Base-by-base conservation (phyloP, 2,329 filamentous ascomycete species). In the Trichothecium roseum region DNA sequence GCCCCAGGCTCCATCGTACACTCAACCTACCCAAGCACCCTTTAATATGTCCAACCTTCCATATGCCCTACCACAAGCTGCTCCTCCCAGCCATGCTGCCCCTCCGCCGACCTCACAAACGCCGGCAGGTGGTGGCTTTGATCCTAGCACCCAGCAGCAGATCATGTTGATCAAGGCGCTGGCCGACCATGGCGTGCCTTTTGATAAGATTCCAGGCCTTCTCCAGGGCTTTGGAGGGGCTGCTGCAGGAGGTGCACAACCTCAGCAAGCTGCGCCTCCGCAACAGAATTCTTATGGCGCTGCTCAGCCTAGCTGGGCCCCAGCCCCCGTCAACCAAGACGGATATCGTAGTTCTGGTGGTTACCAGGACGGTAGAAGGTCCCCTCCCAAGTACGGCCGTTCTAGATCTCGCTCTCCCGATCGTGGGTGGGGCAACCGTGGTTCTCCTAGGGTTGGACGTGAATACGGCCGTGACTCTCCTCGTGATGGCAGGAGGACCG, bases 361-460 rank as follows among this genome's bases (percentile, higher is more conserved):
- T 40, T 74, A 66, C 45, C 68, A 69, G 43, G 70, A 78, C 39
- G 66, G 65, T 49, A 60, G 69, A 54, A 74, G 78, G 53, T 85
- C 81, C 24, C 80, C 67, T 40, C 64, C 69, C 53, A 66, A 67
- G 48, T 65, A 66, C 40, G 72, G 52, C 31, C 76, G 83, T 39
- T 86, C 82, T 40, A 75, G 87, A 35, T 89, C 84, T 22, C 77
- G 84, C 28, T 94, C 87, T 44, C 84, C 87, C 34, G 78, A 80
- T 39, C 81, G 78, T 51, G 75, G 76, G 45, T 84, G 82, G 68
- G 78, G 78, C 47, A 68, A 72, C 42, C 76, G 75, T 41, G 70
- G 68, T 40, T 78, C 79, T 37, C 79, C 80, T 46, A 74, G 76
- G 44, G 68, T 68, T 45, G 69, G 72, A 48, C 63, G 64, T 53